Base-by-base conservation (phyloP, 768 basidiomycete genomes). In the Auriscalpium orientale region DNA sequence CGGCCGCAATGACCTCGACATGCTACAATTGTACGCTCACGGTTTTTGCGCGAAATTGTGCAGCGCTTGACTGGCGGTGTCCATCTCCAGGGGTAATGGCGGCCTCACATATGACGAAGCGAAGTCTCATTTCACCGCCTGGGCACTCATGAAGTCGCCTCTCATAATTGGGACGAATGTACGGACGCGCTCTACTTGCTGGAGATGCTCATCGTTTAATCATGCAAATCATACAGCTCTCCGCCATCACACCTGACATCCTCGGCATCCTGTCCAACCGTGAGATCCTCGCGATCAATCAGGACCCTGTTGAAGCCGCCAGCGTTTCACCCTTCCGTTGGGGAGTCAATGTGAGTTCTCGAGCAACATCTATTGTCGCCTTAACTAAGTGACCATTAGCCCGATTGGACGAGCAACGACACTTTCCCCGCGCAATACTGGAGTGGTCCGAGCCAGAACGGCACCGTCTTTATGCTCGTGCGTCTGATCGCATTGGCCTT, bases 61-160 rank as follows among this genome's bases (percentile, higher is more conserved):
- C 28, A 28, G 28, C 28, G 28, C 3, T 21, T 21, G 35, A 57
- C 54, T 62, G 21, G 5, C 34, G 35, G 33, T 46, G 16, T 20
- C 16, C 16, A 9, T 11, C n/a, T 20, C 18, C 63, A 85, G 83
- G 22, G 85, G 85, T 20, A 86, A 87, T 56, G 84, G 82, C 13
- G 70, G 77, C 35, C 70, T 86, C 46, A 78, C 79, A 0, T 77
- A 74, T 62, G 83, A 87, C 13, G 85, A 87, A 68, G 68, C 77
- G 22, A 86, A 86, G 66, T 75, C 83, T 3, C 85, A 87, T 64
- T 87, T 86, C 65, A 86, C 84, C 0, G 83, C 81, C 0, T 87
- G 85, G 85, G 83, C 83, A 37, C 67, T 87, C 36, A 78, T 85
- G 79, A 87, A 85, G 64, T 82, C 81, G 0, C 85, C 85, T 2